Evolutionary conservation across 441 rosid genomes (phyloP).

Genomic region (Populus tomentosa): DNA sequence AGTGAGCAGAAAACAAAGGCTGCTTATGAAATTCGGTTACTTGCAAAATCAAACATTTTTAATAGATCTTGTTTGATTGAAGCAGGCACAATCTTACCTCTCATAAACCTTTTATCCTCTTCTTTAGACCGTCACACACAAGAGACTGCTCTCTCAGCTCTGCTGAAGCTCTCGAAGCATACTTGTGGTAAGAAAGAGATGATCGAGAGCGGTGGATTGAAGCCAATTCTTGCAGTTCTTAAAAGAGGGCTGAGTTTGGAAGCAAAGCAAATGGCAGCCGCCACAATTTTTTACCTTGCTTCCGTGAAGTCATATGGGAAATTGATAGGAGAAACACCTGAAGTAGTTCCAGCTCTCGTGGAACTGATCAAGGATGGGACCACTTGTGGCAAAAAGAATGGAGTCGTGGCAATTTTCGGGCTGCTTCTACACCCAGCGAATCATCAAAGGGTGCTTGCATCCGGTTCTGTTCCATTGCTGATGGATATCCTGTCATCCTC

Average conservation of each 20-base stretch:
- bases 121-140: constrained; percentile 28
- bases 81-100: constrained; percentile 51
- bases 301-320: constrained; percentile 49
- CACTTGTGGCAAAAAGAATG: constrained; percentile 57
- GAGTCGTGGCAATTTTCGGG: constrained; percentile 51
- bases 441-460: constrained; percentile 41
- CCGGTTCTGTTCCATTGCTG: constrained; percentile 49
- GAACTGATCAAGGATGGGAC: constrained; percentile 51
- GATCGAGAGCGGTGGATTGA: constrained; percentile 50
- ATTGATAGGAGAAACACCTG: constrained; percentile 55
- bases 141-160: constrained; percentile 59
- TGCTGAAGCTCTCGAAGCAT: constrained; percentile 68
- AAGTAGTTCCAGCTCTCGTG: constrained; percentile 47
- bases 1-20: constrained; percentile 54
- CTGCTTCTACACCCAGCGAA: constrained; percentile 41
- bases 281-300: constrained; percentile 63
- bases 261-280: constrained; percentile 62
- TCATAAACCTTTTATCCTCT: constrained; percentile 38
- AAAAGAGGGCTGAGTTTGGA: constrained; percentile 49
- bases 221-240: constrained; percentile 41
- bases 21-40: constrained; percentile 59
- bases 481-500: constrained; percentile 35
- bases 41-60: constrained; percentile 53
- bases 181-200: constrained; percentile 46
- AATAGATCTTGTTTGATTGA: constrained; percentile 55